Evolutionary conservation across 495 filamentous ascomycete species (phyloP), one percentile per base, ranked within the genome.

Genomic region (Penicillium waksmanii): DNA sequence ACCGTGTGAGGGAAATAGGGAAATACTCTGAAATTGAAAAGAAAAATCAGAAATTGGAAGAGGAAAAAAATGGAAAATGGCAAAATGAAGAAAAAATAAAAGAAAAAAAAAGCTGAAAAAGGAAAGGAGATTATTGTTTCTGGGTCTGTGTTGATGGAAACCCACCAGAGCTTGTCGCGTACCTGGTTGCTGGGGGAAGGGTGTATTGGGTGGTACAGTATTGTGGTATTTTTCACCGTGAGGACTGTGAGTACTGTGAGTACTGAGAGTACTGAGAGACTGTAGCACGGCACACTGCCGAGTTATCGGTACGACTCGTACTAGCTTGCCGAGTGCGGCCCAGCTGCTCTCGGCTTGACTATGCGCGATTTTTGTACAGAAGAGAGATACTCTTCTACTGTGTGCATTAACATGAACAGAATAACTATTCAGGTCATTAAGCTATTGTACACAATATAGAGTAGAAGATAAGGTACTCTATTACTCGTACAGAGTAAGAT

Each of bases 361-460:
- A 71, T 71, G 68, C 68, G 68, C 68, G 68, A 71, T 71, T 71
- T 71, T 71, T 13, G 9, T 12, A 9, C 15, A 13, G 1, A 36
- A 36, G 34, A 36, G 13, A 36, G n/a, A 10, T 36, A 36, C 2
- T 13, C 34, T 2, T 36, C 5, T 36, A 36, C 34, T 10, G 10
- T 10, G 10, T 36, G 10, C 9, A 36, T 27, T 27, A 27, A 27
- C 27, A 27, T 27, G 27, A 3, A 5, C 27, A 27, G 4, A 7
- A 27, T 7, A 31, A 9, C 27, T 31, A 31, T 31, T 9, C 23
- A 3, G 23, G 4, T 23, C 4, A n/a, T 23, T 2, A 31, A 31
- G 27, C 27, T n/a, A 31, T 31, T 31, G 27, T 31, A 31, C 27
- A 31, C 27, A 31, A 31, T 23, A 23, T 23, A 23, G 23, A 23